phyloP scores from a whole-genome alignment of 2,329 filamentous ascomycete species.

The Ophiognomonia clavigignenti-juglandacearum region DNA sequence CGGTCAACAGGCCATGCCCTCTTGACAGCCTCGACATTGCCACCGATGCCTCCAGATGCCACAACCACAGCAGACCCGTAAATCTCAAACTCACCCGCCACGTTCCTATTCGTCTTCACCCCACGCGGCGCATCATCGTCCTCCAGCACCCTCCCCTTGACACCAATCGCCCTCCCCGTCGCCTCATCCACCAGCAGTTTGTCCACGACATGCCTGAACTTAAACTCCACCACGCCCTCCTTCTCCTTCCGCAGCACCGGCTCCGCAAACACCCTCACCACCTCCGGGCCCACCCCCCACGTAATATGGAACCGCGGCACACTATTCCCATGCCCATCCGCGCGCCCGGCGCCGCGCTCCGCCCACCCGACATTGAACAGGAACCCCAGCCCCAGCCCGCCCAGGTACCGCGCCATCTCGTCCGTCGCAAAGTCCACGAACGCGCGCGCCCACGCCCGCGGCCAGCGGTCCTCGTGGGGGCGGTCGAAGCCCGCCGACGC shows the following conservation, averaged over 20 bases:
- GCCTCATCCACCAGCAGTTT: constrained; percentile 47
- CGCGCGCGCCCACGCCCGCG: constrained; percentile 56
- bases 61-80: constrained; percentile 48
- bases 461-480: constrained; percentile 51
- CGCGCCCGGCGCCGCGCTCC: constrained; percentile 51
- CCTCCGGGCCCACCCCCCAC: constrained; percentile 58
- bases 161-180: constrained; percentile 46
- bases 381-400: constrained; percentile 47
- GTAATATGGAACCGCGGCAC: constrained; percentile 59
- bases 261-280: constrained; percentile 53
- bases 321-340: constrained; percentile 56
- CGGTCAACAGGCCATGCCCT: constrained; percentile 53
- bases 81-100: constrained; percentile 48
- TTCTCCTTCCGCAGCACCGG: constrained; percentile 49
- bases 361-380: constrained; percentile 55
- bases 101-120: constrained; percentile 43
- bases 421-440: constrained; percentile 59
- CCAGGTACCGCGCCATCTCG: constrained; percentile 54
- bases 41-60: constrained; percentile 55
- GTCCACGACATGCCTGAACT: constrained; percentile 53
- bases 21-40: constrained; percentile 55
- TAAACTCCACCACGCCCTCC: constrained; percentile 50
- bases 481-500: constrained; percentile 55
- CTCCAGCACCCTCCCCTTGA: constrained; percentile 49
- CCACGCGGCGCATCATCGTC: constrained; percentile 46